These are phyloP conservation scores for Papiliotrema nemorosa DNA, from an alignment of 1,284 basidiomycete genomes.

Conservation along the genomic window DNA sequence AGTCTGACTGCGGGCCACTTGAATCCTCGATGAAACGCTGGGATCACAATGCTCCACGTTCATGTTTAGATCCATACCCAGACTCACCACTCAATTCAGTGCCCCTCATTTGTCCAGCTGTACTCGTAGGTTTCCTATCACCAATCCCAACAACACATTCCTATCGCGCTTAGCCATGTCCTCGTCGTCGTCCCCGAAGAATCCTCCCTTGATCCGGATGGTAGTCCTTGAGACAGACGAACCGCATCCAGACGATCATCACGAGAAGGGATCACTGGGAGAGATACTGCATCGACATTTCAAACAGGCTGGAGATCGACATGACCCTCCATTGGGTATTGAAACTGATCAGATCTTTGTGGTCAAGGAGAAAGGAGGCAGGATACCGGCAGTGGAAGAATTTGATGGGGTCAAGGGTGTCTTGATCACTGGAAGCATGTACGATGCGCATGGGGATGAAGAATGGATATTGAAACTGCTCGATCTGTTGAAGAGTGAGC, in stretches of 20 bases:
- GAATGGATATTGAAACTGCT: slow-evolving; percentile 14
- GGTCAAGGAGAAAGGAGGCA: slow-evolving; percentile 14
- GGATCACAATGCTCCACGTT: no score
- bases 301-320: slow-evolving; percentile 7
- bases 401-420: slow-evolving; percentile 11
- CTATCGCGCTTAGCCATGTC: no score
- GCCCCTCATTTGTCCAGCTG: no score
- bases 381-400: slow-evolving; percentile 10
- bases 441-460: slow-evolving; percentile 18
- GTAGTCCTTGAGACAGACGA: slow-evolving; percentile 18
- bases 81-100: no score
- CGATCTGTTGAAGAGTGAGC: slow-evolving; percentile 12
- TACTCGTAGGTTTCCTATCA: no score
- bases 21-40: no score
- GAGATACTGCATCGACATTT: slow-evolving; percentile 17
- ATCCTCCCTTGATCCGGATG: slow-evolving; percentile 7
- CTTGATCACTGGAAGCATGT: slow-evolving; percentile 17
- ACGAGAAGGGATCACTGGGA: slow-evolving; percentile 10
- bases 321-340: slow-evolving; percentile 16
- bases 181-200: no score
- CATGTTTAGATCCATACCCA: no score
- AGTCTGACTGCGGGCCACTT: no score
- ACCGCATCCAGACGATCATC: slow-evolving; percentile 14
- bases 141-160: no score
- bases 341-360: slow-evolving; percentile 14